Conservation (phyloP, 805 yeast species). For the Barnettozyma populi region DNA sequence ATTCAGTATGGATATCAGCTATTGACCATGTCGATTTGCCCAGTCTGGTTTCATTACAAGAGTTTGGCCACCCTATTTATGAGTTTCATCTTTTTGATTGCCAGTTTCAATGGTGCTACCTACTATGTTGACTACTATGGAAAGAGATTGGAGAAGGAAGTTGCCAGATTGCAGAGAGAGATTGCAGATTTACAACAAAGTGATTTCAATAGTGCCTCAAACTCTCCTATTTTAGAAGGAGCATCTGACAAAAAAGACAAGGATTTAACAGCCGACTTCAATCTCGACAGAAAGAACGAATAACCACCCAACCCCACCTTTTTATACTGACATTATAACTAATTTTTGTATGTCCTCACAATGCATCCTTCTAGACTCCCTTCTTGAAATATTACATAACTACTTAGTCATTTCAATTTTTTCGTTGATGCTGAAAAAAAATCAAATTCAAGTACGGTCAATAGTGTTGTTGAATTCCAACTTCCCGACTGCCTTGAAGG, state of each 20-base stretch:
- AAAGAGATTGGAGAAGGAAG: conserved; percentile 81
- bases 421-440: background rate
- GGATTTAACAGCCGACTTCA: background rate
- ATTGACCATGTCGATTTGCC: conserved; percentile 81
- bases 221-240: conserved; percentile 1
- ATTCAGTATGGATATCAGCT: conserved; percentile 87
- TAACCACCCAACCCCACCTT: background rate
- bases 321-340: background rate
- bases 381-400: too few relatives aligned
- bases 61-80: conserved; percentile 64
- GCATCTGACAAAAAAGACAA: background rate
- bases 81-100: conserved; percentile 65
- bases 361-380: background rate
- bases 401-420: background rate
- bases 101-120: conserved; percentile 91
- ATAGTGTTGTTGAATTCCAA: background rate
- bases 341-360: too few relatives aligned
- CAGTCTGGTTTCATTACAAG: conserved; percentile 76
- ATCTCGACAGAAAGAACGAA: conserved; percentile 1
- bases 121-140: conserved; percentile 92
- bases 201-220: conserved; percentile 4
- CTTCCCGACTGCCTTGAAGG: background rate
- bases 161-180: conserved; percentile 62
- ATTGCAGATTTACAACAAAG: conserved; percentile 52
- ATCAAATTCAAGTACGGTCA: background rate